Conservation (phyloP, 169 alveolate species). For the Babesia sp. region DNA sequence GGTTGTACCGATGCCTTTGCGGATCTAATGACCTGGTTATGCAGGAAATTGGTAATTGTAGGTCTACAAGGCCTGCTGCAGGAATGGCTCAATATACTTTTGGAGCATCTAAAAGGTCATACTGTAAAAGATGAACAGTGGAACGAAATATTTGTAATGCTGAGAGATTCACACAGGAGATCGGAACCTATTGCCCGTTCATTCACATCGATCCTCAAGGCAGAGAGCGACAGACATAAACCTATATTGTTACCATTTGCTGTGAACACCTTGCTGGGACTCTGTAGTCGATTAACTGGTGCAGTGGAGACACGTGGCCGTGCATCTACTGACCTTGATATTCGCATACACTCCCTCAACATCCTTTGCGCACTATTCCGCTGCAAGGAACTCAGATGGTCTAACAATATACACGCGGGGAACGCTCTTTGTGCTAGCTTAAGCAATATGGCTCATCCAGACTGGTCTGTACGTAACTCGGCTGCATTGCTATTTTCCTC, state of each 20-base stretch:
- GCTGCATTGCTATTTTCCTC: conserved; percentile 40
- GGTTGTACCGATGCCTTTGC: conserved; percentile 45
- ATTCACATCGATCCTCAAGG: conserved; percentile 22
- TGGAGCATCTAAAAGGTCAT: conserved; percentile 20
- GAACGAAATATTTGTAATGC: conserved; percentile 11
- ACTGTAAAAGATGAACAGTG: conserved; percentile 20
- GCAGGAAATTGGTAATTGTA: conserved; percentile 21
- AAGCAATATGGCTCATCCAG: conserved; percentile 28
- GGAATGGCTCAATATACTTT: conserved; percentile 26
- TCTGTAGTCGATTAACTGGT: neutral
- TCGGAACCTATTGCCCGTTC: conserved; percentile 44
- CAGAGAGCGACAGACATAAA: conserved; percentile 38
- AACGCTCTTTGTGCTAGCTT: conserved; percentile 27
- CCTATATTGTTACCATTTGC: conserved; percentile 31
- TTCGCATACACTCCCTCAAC: conserved; percentile 46
- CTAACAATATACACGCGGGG: conserved; percentile 34
- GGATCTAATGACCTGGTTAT: conserved; percentile 40
- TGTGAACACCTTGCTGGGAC: conserved; percentile 15
- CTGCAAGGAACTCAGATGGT: conserved; percentile 45
- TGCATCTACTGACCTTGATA: conserved; percentile 8
- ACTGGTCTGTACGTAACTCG: conserved; percentile 52
- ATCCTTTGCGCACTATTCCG: conserved; percentile 50
- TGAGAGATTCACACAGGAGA: conserved; percentile 40
- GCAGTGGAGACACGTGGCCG: neutral
- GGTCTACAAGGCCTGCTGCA: conserved; percentile 18